Base-by-base conservation (phyloP, 345 rosid species). In the Camelina laxa region DNA sequence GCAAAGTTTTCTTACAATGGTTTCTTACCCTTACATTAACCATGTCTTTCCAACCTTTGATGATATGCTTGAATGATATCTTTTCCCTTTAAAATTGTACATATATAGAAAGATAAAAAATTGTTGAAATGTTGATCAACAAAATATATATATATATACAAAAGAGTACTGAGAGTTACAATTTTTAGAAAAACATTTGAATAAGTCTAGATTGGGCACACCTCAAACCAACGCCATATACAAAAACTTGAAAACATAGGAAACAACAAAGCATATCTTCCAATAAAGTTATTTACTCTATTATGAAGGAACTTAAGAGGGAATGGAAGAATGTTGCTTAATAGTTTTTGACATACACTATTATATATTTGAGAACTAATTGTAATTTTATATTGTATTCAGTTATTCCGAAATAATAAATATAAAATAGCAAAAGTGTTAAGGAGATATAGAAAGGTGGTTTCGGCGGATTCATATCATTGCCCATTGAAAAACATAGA, bases 401-500 rank as follows among this genome's bases (percentile, higher is more conserved):
- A 42, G 7, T 42, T 42, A 42, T 13, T 42, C 3, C 6, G 49
- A 15, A 3, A 44, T 44, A 15, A 44, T 5, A 44, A 44, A 41
- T 1, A 5, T 45, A 45, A 4, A 45, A 15, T 45, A 15, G 7
- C 19, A 45, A 45, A 45, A 45, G 49, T 2, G n/a, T 14, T 24
- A 55, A 55, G 10, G 5, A 27, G 11, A 24, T 55, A 27, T 55
- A 15, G 6, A 72, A 61, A 72, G 12, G 69, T 53, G 47, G 69
- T 62, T 63, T 75, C 16, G 51, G 38, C 49, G 48, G 31, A 20
- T 36, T 36, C 21, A 36, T n/a, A n/a, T n/a, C n/a, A n/a, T 75
- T 47, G 67, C 68, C 79, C 79, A 75, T 67, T 38, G 79, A 66
- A 67, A 65, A 56, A 65, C 48, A 49, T 35, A 74, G 77, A 56